phyloP scores from a whole-genome alignment of 192 early-diverging fungal genomes.

The Spizellomyces punctatus region DNA sequence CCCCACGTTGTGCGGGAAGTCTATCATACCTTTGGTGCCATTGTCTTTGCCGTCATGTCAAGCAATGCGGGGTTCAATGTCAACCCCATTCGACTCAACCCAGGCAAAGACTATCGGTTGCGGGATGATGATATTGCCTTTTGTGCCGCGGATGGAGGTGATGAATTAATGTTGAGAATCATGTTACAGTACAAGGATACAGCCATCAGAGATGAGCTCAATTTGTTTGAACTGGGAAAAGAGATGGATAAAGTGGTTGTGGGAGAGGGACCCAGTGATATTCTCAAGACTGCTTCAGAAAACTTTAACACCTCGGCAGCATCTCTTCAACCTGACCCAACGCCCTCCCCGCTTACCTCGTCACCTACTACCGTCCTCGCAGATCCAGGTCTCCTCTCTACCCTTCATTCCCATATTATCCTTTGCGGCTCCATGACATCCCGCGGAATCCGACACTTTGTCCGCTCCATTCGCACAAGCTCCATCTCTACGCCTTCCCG shows the following conservation, averaged over 20 bases:
- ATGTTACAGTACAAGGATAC: conserved; percentile 48
- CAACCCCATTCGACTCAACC: conserved; percentile 42
- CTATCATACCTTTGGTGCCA: conserved; percentile 43
- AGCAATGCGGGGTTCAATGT: conserved; percentile 42
- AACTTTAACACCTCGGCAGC: not conserved
- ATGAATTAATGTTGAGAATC: conserved; percentile 48
- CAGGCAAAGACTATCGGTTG: conserved; percentile 37
- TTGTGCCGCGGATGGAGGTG: conserved; percentile 42
- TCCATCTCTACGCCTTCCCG: not conserved
- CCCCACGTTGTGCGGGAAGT: conserved; percentile 39
- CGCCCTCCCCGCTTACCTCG: not conserved
- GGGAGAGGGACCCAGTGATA: not conserved
- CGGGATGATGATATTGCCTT: conserved; percentile 47
- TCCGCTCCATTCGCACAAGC: conserved; percentile 38
- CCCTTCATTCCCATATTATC: conserved; percentile 42
- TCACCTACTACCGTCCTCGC: no score
- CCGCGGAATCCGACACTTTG: conserved; percentile 49
- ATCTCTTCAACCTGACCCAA: not conserved
- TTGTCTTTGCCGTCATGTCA: conserved; percentile 45
- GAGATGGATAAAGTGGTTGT: conserved; percentile 40
- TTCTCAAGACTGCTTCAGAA: no score
- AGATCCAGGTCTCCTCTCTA: not conserved
- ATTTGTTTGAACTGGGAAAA: conserved; percentile 37
- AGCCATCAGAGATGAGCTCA: conserved; percentile 36
- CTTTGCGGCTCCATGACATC: conserved; percentile 48